Base-by-base conservation (phyloP, 179 eudicot genomes). In the Beta macrorhiza region DNA sequence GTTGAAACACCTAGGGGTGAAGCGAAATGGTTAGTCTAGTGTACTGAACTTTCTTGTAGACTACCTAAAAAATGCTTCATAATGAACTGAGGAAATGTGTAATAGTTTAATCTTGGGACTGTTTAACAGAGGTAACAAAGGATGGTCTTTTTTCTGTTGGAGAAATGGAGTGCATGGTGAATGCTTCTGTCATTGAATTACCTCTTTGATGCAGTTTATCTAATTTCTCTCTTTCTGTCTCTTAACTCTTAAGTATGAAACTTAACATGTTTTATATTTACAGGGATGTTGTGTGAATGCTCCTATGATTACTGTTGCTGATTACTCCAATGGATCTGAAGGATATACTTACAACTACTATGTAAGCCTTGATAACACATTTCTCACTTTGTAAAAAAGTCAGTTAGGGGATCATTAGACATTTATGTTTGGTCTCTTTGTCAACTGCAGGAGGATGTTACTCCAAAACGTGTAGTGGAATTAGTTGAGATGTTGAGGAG, bases 231-330 rank as follows among this genome's bases (percentile, higher is more conserved):
- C 14, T 42, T 22, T 63, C 2, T 29, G 72, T 67, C 67, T 49
- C 17, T 14, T 37, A 44, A 42, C 63, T 16, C n/a, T 79, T 32
- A 51, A 67, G 53, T 29, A 47, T 49, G 45, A 79, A 17, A 59
- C 62, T 59, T 55, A 56, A 14, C 76, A 55, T 12, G 77, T 64
- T 29, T 73, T 76, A 10, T 44, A 16, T 79, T 32, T 62, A 77
- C 91, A 96, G 99, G 99, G 99, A 68, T 92, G 93, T 74, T 96
- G 99, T 81, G 99, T 96, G 77, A 96, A 96, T 91, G 98, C 99
- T 76, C 99, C 99, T 29, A 96, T 96, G 99, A 94, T 96, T 64
- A 91, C 99, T 0, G 91, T 96, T 67, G 99, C 98, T 69, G 99
- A 96, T 85, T 96, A 96, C 86, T 92, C 99, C 72, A 90, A 84